Evolutionary conservation across 2,329 filamentous ascomycete species (phyloP).

Genomic region (Colletotrichum shisoi): DNA sequence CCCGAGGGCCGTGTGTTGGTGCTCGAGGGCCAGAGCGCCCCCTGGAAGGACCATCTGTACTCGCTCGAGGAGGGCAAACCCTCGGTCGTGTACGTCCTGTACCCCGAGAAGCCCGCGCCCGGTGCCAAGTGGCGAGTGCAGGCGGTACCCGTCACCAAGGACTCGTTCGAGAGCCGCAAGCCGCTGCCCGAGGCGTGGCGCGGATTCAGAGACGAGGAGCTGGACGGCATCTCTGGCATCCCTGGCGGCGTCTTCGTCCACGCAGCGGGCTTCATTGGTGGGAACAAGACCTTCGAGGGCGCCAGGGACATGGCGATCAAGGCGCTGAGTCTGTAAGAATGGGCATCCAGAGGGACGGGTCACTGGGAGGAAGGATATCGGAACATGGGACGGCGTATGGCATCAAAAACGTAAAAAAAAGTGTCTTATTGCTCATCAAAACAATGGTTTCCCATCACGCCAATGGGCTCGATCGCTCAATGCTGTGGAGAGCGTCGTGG

Average conservation of each 20-base stretch:
- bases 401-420: slow-evolving; percentile 30
- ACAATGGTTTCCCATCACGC: slow-evolving; percentile 13
- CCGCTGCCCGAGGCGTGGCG: slow-evolving; percentile 91
- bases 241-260: slow-evolving; percentile 89
- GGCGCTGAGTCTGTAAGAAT: slow-evolving; percentile 59
- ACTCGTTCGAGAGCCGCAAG: slow-evolving; percentile 91
- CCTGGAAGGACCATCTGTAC: slow-evolving; percentile 98
- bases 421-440: slow-evolving; percentile 34
- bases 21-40: slow-evolving; percentile 77
- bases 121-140: slow-evolving; percentile 93
- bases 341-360: background rate
- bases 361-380: slow-evolving; percentile 9
- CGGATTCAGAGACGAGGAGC: slow-evolving; percentile 84
- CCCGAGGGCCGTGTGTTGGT: slow-evolving; percentile 81
- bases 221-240: slow-evolving; percentile 75
- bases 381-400: slow-evolving; percentile 33
- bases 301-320: slow-evolving; percentile 84
- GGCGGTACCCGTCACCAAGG: slow-evolving; percentile 82
- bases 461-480: too few species aligned
- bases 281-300: slow-evolving; percentile 90
- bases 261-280: slow-evolving; percentile 93
- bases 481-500: too few species aligned
- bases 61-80: slow-evolving; percentile 73
- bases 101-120: slow-evolving; percentile 79
- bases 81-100: slow-evolving; percentile 82